A percentile compares a stretch with the other conserved stretches of the same genome.
Evolutionary conservation across 2,329 filamentous ascomycete genomes (phyloP).

Genomic region (Pestalotiopsis sp.): DNA sequence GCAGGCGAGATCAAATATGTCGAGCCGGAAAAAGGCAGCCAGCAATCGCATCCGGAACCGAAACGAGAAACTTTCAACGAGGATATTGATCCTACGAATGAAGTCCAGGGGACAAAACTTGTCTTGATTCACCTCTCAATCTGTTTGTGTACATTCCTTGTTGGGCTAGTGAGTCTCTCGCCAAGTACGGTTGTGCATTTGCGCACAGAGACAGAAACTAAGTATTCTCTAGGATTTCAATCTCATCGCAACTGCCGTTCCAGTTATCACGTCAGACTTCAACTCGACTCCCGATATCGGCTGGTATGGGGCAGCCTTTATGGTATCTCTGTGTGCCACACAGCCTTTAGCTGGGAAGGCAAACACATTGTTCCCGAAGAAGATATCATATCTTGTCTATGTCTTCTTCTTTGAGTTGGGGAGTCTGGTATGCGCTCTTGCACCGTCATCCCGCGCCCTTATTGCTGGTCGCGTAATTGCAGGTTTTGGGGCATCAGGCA

Average conservation of each 20-base stretch:
- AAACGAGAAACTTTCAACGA: too few species aligned
- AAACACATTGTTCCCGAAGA: slow-evolving; percentile 37
- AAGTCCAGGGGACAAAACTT: slow-evolving; percentile 16
- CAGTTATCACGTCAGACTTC: slow-evolving; percentile 37
- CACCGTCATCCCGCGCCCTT: slow-evolving; percentile 26
- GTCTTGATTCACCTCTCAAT: slow-evolving; percentile 17
- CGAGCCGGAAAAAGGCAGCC: too few species aligned
- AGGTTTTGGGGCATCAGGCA: slow-evolving; percentile 29
- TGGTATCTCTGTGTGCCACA: slow-evolving; percentile 35
- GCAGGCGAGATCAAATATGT: too few species aligned
- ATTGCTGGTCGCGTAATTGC: slow-evolving; percentile 32
- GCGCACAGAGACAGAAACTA: too few species aligned
- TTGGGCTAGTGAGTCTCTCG: slow-evolving; percentile 17
- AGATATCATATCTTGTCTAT: slow-evolving; percentile 35
- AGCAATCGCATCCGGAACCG: too few species aligned
- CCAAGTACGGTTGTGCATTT: too few species aligned
- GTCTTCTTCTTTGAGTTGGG: slow-evolving; percentile 34
- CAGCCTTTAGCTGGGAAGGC: slow-evolving; percentile 36
- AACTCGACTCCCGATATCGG: slow-evolving; percentile 44
- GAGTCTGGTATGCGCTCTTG: slow-evolving; percentile 20
- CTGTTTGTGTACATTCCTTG: slow-evolving; percentile 22
- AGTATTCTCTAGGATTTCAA: background rate
- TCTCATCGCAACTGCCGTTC: slow-evolving; percentile 39
- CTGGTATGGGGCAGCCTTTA: slow-evolving; percentile 46
- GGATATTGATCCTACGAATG: slow-evolving; percentile 19